phyloP scores from a whole-genome alignment of 805 yeast genomes.

The Metschnikowia vanudenii region DNA sequence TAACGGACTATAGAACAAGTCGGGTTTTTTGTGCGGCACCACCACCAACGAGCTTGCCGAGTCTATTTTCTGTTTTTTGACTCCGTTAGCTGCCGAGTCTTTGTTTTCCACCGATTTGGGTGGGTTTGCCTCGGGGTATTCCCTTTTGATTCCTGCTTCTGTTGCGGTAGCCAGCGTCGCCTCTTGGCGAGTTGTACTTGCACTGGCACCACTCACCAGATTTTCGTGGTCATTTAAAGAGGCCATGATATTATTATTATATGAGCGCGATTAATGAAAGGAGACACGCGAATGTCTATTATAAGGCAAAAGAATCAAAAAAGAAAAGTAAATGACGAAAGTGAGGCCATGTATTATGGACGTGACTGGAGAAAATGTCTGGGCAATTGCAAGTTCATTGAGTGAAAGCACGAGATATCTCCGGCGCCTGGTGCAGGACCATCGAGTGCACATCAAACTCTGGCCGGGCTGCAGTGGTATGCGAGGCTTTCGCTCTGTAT shows the following conservation, averaged over 20 bases:
- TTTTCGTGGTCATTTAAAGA: background rate
- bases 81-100: background rate
- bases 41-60: slow-evolving; percentile 25
- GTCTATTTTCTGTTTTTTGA: slow-evolving; percentile 7
- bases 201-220: background rate
- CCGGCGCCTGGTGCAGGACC: slow-evolving; percentile 4
- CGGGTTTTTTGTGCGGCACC: slow-evolving; percentile 64
- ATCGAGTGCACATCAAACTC: background rate
- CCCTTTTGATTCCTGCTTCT: background rate
- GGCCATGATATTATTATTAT: background rate
- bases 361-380: background rate
- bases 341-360: background rate
- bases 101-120: background rate
- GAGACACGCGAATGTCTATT: background rate
- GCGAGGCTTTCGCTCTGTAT: too few relatives aligned
- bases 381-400: slow-evolving; percentile 4
- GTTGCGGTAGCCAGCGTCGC: background rate
- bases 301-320: background rate
- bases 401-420: slow-evolving; percentile 9
- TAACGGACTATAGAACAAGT: slow-evolving; percentile 65
- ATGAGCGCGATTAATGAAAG: background rate
- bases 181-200: background rate
- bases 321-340: background rate
- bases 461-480: background rate
- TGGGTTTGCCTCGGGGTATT: background rate